These are phyloP conservation scores for Acmispon strigosus DNA, from an alignment of 306 rosid species.

Conservation along the genomic window DNA sequence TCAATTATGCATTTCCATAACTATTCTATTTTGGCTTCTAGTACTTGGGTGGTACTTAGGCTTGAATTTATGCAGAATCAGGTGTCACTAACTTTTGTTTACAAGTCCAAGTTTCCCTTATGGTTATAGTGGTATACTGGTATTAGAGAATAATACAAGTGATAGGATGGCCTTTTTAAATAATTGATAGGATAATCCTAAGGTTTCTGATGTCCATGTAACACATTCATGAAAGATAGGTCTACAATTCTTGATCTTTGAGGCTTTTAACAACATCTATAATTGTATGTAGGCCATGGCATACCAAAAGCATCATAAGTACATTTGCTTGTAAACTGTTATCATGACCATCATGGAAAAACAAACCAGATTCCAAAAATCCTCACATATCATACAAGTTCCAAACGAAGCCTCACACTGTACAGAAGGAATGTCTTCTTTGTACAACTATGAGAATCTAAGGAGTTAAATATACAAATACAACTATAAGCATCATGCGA, in stretches of 20 bases:
- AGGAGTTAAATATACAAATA: not conserved
- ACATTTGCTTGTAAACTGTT: not conserved
- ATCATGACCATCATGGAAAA: not conserved
- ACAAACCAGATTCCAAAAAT: not conserved
- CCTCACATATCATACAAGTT: not conserved
- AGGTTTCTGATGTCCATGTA: not conserved
- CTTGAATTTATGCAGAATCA: not conserved
- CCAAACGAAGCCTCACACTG: not conserved
- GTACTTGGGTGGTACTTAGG: not conserved
- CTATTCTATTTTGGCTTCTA: not conserved
- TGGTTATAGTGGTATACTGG: constrained; percentile 3
- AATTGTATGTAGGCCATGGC: not conserved
- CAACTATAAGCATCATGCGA: not conserved
- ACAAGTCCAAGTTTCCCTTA: not conserved
- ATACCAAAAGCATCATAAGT: not conserved
- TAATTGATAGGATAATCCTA: not conserved
- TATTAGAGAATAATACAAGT: not conserved
- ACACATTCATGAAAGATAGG: not conserved
- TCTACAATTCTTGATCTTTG: not conserved
- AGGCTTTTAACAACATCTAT: not conserved
- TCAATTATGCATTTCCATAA: not conserved
- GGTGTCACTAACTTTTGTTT: not conserved
- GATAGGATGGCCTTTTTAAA: not conserved
- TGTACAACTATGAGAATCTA: constrained; percentile 8
- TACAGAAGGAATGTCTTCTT: not conserved